Base-by-base conservation (phyloP, 2,329 filamentous ascomycete species). In the Colletotrichum lini region DNA sequence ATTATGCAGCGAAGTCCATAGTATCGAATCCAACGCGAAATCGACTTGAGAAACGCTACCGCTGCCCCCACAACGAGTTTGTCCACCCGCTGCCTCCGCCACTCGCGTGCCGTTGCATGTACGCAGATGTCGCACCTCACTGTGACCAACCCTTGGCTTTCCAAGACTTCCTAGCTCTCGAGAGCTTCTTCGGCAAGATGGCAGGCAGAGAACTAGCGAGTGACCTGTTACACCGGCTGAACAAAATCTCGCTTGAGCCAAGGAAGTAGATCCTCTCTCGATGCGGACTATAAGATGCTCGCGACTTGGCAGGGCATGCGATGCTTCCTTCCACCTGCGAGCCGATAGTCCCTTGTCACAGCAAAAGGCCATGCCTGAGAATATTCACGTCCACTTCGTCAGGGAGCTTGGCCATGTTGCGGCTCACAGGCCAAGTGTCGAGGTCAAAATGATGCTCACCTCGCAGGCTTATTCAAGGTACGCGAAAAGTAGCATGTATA, bases 121-220 rank as follows among this genome's bases (percentile, higher is more conserved):
- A 60, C 30, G 56, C 60, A 13, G 67, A 70, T 8, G 47, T 70
- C 16, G 67, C 62, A 35, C 56, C 56, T 40, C 49, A 60, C 5
- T 70, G 67, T 15, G 67, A 70, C 23, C 62, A 70, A 8, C 66
- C 62, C 7, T 3, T 70, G 35, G 62, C 62, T 23, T 60, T 61
- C n/a, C 67, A 56, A 23, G 62, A 66, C 35, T 56, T 70, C 7
- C 16, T 66, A 2, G 30, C 62, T 4, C 56, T 70, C 2, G 67
- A 61, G 4, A 3, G 5, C 7, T 70, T 70, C 13, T 44, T 70
- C 47, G 38, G 40, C 42, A 61, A 47, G 30, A 6, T 60, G 6
- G 47, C 47, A 2, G 23, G n/a, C 18, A 64, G 21, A 12, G 18
- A 3, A 8, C 38, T 66, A 3, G 18, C 16, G 15, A 44, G 40